Evolutionary conservation across 2,329 filamentous ascomycete genomes (phyloP).

Genomic region (Neocatenulostroma microsporum): DNA sequence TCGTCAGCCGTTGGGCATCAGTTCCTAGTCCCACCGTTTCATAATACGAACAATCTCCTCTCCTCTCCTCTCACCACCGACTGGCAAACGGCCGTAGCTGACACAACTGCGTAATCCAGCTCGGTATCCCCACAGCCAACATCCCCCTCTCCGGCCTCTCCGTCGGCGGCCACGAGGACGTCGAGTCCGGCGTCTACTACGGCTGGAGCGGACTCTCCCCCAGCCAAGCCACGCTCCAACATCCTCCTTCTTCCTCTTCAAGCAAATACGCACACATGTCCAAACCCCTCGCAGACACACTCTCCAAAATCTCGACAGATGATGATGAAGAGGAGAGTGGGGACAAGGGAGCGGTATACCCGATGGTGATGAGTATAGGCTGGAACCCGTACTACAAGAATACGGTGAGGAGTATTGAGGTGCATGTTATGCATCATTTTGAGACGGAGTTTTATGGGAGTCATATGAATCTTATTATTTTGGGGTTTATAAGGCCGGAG

Average conservation of each 20-base stretch:
- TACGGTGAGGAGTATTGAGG: conserved; percentile 63
- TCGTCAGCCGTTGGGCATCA: too few species aligned
- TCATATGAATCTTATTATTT: conserved; percentile 68
- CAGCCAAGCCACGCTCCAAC: conserved; percentile 20
- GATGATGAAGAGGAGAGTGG: conserved; percentile 6
- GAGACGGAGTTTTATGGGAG: conserved; percentile 74
- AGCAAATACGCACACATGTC: conserved; percentile 22
- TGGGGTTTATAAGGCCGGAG: conserved; percentile 85
- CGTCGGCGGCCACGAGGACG: conserved; percentile 55
- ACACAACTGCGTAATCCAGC: conserved; percentile 43
- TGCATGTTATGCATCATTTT: conserved; percentile 65
- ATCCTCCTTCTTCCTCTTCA: conserved; percentile 12
- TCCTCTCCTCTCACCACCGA: too few species aligned
- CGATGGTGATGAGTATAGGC: conserved; percentile 89
- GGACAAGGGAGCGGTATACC: conserved; percentile 49
- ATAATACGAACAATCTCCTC: too few species aligned
- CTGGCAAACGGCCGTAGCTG: too few species aligned
- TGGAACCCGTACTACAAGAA: conserved; percentile 99
- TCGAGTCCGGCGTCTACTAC: conserved; percentile 82
- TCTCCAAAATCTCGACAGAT: conserved; percentile 11
- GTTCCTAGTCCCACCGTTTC: too few species aligned
- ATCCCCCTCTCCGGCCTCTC: conserved; percentile 61
- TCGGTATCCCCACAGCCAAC: conserved; percentile 96
- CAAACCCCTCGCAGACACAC: conserved; percentile 10
- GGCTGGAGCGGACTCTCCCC: conserved; percentile 68